Evolutionary conservation across 2,329 filamentous ascomycete species (phyloP).

Genomic region (Venturia asperata): DNA sequence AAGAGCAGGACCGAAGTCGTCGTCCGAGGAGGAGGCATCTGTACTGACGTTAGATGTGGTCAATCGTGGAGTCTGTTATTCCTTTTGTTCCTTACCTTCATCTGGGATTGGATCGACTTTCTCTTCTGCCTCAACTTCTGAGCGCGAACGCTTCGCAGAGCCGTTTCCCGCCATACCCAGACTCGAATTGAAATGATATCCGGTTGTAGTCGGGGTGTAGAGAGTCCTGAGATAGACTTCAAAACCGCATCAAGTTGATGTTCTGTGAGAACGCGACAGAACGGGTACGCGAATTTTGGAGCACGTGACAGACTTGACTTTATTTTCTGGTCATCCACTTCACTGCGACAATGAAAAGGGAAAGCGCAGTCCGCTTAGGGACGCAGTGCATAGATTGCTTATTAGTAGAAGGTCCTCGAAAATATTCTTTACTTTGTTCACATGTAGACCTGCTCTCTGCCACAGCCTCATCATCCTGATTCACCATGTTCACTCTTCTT

Average conservation of each 20-base stretch:
- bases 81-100: background rate
- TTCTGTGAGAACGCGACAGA: background rate
- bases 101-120: background rate
- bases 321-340: background rate
- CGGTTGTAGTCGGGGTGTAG: too few relatives aligned
- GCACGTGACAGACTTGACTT: background rate
- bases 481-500: background rate
- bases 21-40: constrained; percentile 59
- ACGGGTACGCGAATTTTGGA: background rate
- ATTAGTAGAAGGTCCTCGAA: too few relatives aligned
- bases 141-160: constrained; percentile 4
- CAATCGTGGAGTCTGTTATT: background rate
- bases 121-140: constrained; percentile 11
- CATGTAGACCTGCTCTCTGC: background rate
- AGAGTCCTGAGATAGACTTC: background rate
- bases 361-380: too few relatives aligned
- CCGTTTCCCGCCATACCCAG: background rate
- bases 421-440: background rate
- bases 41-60: background rate
- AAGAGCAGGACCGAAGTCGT: constrained; percentile 89
- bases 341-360: too few relatives aligned
- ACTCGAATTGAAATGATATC: background rate
- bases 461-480: background rate
- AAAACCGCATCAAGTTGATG: background rate
- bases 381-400: too few relatives aligned